Percentiles rank a stretch among this genome's conserved stretches.
Conservation (phyloP, 495 filamentous ascomycete species). For the Podospora didyma region DNA sequence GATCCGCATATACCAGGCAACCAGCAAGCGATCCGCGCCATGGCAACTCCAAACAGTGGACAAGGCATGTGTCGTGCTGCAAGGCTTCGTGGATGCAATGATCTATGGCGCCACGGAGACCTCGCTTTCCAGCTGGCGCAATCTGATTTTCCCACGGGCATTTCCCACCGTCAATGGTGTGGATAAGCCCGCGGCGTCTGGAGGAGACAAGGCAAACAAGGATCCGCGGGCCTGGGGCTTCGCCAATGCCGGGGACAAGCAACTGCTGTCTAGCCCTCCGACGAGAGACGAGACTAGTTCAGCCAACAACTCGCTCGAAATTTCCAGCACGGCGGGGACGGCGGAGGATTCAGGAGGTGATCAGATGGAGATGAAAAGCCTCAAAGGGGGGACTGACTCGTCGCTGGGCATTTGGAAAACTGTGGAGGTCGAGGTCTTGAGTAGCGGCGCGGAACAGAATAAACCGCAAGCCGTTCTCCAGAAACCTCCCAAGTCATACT, state of each 20-base stretch:
- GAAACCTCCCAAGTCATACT: too few relatives aligned
- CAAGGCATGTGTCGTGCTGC: conserved; percentile 43
- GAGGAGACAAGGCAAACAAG: not conserved
- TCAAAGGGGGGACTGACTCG: not conserved
- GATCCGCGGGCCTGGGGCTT: too few relatives aligned
- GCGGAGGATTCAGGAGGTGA: not conserved
- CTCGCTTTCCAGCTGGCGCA: conserved; percentile 19
- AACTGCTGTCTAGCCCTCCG: too few relatives aligned
- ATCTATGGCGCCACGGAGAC: conserved; percentile 41
- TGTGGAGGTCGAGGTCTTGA: conserved; percentile 5
- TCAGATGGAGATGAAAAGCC: not conserved
- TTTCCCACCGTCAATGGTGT: conserved; percentile 3
- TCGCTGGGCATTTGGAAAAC: conserved; percentile 4
- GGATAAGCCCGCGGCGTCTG: too few relatives aligned
- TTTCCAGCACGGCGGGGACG: not conserved
- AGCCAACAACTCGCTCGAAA: not conserved
- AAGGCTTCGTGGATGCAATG: conserved; percentile 40
- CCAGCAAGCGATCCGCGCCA: conserved; percentile 28
- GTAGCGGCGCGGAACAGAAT: not conserved
- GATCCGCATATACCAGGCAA: conserved; percentile 40
- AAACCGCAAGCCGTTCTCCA: too few relatives aligned
- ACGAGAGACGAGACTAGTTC: too few relatives aligned
- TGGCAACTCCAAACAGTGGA: conserved; percentile 39
- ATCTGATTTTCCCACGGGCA: conserved; percentile 7
- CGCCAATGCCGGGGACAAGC: too few relatives aligned